These are phyloP conservation scores for Bruguiera parviflora DNA, from an alignment of 345 rosid species.

Conservation along the genomic window DNA sequence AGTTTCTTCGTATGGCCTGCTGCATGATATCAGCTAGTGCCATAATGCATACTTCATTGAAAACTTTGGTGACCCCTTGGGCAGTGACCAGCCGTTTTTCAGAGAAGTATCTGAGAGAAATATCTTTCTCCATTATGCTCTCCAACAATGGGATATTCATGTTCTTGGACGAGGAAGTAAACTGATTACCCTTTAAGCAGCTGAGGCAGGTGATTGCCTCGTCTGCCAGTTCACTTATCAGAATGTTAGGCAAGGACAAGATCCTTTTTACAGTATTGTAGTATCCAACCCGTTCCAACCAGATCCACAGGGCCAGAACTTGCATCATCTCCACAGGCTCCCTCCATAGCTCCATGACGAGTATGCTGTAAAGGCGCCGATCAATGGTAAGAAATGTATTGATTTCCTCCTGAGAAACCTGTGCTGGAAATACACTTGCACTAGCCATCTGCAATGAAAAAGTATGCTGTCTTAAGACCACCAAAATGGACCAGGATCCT, in stretches of 20 bases:
- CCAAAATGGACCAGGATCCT: conserved; percentile 2
- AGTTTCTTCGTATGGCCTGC: conserved; percentile 26
- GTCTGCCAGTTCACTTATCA: conserved; percentile 41
- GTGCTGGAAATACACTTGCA: neutral
- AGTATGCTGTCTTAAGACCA: neutral
- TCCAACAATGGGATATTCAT: conserved; percentile 31
- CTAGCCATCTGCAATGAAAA: neutral
- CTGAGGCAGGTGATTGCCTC: conserved; percentile 42
- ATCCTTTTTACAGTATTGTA: conserved; percentile 23
- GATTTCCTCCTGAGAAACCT: conserved; percentile 27
- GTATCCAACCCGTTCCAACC: conserved; percentile 47
- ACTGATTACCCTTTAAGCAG: conserved; percentile 12
- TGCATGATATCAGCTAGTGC: conserved; percentile 41
- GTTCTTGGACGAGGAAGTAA: conserved; percentile 1
- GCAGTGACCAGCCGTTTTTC: conserved; percentile 21
- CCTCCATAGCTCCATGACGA: conserved; percentile 35
- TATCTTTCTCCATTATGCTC: conserved; percentile 24
- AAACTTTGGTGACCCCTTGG: conserved; percentile 25
- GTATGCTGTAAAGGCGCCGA: conserved; percentile 34
- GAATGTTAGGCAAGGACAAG: conserved; percentile 28
- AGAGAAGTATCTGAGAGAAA: conserved; percentile 29
- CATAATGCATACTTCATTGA: conserved; percentile 32
- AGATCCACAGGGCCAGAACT: conserved; percentile 42
- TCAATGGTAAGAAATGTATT: conserved; percentile 46
- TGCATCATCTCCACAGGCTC: conserved; percentile 46